These are phyloP conservation scores for Westerdykella aurantiaca DNA, from an alignment of 2,329 filamentous ascomycete genomes.

Conservation along the genomic window DNA sequence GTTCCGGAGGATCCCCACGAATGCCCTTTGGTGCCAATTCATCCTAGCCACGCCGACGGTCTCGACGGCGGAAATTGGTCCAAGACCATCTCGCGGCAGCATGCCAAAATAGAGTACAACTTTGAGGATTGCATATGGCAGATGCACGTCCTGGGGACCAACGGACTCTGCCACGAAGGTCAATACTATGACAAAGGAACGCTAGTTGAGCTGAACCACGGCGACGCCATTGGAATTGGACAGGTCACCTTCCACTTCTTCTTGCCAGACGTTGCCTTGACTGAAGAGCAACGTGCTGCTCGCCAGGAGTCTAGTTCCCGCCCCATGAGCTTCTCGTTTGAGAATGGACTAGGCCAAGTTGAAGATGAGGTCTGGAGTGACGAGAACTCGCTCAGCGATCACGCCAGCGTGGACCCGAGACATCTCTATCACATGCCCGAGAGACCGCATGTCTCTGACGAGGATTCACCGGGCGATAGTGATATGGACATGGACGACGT, in stretches of 20 bases:
- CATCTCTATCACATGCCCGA: slow-evolving; percentile 23
- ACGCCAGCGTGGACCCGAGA: slow-evolving; percentile 28
- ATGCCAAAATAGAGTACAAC: slow-evolving; percentile 68
- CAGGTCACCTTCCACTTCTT: slow-evolving; percentile 63
- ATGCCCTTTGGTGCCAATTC: slow-evolving; percentile 64
- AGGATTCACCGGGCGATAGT: neutral
- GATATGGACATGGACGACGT: slow-evolving; percentile 38
- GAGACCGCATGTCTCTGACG: neutral
- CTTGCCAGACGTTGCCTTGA: slow-evolving; percentile 49
- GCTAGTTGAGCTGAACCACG: slow-evolving; percentile 51
- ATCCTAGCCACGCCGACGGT: slow-evolving; percentile 49
- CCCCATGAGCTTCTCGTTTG: slow-evolving; percentile 69
- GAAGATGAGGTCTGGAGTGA: slow-evolving; percentile 44
- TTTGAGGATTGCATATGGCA: slow-evolving; percentile 59
- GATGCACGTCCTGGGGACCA: slow-evolving; percentile 56
- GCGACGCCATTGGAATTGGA: slow-evolving; percentile 65
- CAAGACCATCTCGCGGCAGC: slow-evolving; percentile 67
- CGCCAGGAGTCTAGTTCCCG: slow-evolving; percentile 48
- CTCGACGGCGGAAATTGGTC: slow-evolving; percentile 54
- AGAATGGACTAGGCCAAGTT: slow-evolving; percentile 54
- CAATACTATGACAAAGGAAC: slow-evolving; percentile 15
- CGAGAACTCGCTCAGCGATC: slow-evolving; percentile 27
- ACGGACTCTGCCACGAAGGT: slow-evolving; percentile 54
- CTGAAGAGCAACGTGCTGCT: slow-evolving; percentile 47
- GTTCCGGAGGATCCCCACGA: slow-evolving; percentile 55